Evolutionary conservation across 208 protist species (phyloP).

Genomic region (Trypanosoma boissoni): DNA sequence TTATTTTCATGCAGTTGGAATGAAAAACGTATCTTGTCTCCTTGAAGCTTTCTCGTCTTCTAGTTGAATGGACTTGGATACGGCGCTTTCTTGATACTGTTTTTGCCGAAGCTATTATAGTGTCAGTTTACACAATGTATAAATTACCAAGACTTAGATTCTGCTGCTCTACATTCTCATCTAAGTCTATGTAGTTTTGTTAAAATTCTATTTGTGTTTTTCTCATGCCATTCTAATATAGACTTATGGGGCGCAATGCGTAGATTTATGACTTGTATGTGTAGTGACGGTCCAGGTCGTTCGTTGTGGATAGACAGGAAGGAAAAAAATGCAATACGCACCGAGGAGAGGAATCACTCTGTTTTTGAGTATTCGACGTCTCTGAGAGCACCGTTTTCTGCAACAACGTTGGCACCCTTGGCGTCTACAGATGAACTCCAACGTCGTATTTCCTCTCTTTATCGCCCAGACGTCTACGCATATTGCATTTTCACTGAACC

Average conservation of each 20-base stretch:
- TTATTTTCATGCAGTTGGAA: constrained; percentile 7
- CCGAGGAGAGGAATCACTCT: too few species aligned
- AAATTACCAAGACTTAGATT: too few species aligned
- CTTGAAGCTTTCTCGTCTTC: not conserved
- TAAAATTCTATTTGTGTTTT: not conserved
- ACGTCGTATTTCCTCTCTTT: constrained; percentile 11
- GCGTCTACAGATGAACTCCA: constrained; percentile 2
- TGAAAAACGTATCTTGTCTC: constrained; percentile 4
- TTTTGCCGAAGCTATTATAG: too few species aligned
- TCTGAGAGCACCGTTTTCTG: constrained; percentile 9
- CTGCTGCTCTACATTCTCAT: too few species aligned
- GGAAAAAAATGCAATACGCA: not conserved
- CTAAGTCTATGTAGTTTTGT: not conserved
- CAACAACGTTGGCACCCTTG: not conserved
- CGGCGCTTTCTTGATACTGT: too few species aligned
- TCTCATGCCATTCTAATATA: not conserved
- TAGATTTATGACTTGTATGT: not conserved
- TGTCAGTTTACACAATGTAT: too few species aligned
- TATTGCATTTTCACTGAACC: constrained; percentile 15
- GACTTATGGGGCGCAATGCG: not conserved
- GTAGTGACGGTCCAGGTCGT: too few species aligned
- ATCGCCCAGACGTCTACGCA: constrained; percentile 18
- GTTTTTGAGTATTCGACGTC: too few species aligned
- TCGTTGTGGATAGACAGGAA: too few species aligned
- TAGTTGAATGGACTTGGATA: not conserved